Evolutionary conservation across 768 basidiomycete species (phyloP).

Genomic region (Trametes punicea): DNA sequence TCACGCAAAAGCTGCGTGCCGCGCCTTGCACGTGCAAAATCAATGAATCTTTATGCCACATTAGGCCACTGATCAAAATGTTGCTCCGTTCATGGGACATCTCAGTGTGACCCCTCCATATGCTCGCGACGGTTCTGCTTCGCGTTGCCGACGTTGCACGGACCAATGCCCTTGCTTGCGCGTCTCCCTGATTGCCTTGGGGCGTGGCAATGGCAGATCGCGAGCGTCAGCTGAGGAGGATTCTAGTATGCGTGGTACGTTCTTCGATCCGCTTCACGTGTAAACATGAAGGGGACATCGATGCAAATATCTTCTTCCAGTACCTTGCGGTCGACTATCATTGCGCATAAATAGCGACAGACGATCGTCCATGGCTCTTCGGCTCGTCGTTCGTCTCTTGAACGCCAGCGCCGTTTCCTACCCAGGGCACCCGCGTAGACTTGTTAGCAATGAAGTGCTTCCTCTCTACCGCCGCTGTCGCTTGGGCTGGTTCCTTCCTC

Average conservation of each 20-base stretch:
- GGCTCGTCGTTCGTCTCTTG: background rate
- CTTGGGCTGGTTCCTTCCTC: background rate
- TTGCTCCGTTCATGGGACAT: background rate
- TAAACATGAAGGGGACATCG: background rate
- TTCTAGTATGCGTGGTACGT: no score
- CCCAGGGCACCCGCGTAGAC: background rate
- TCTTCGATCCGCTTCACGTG: background rate
- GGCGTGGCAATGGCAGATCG: background rate
- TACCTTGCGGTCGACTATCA: background rate
- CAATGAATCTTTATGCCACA: background rate
- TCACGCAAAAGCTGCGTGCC: background rate
- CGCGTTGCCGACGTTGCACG: background rate
- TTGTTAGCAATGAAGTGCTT: constrained; percentile 5
- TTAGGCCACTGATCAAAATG: constrained; percentile 1
- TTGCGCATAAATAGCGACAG: constrained; percentile 3
- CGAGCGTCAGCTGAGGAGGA: constrained; percentile 10
- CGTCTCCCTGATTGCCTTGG: background rate
- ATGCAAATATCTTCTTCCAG: background rate
- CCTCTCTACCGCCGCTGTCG: constrained; percentile 5
- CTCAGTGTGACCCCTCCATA: constrained; percentile 6
- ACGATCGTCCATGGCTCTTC: background rate
- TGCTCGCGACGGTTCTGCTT: constrained; percentile 2
- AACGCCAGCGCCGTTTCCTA: background rate
- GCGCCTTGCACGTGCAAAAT: background rate
- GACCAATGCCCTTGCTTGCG: background rate